These are phyloP conservation scores for Bonia amplexicaulis DNA, from an alignment of 176 grass and related monocot species.

Conservation along the genomic window DNA sequence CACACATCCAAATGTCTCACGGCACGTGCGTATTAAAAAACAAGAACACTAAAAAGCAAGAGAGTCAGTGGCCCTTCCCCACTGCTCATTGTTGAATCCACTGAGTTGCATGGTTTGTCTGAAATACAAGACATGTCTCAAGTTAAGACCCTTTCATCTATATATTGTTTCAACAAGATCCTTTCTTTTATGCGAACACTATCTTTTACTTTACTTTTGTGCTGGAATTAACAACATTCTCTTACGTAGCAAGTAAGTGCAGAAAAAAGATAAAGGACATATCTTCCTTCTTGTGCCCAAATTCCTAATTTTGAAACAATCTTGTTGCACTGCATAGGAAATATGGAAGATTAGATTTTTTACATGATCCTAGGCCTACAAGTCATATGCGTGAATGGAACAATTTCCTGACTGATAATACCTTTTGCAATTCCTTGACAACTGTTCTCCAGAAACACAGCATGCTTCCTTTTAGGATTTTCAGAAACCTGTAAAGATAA, in stretches of 20 bases:
- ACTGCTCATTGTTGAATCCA: neutral
- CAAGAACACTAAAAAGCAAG: neutral
- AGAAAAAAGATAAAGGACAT: slow-evolving; percentile 32
- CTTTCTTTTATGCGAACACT: neutral
- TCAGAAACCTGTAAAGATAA: slow-evolving; percentile 40
- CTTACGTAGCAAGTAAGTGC: neutral
- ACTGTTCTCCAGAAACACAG: slow-evolving; percentile 29
- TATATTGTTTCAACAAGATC: neutral
- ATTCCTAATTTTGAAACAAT: slow-evolving; percentile 32
- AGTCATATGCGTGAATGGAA: neutral
- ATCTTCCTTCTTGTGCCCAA: slow-evolving; percentile 45
- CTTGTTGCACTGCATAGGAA: slow-evolving; percentile 34
- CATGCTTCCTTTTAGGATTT: slow-evolving; percentile 33
- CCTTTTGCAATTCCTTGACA: slow-evolving; percentile 31
- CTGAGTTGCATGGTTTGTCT: neutral
- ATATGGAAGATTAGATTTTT: slow-evolving; percentile 23
- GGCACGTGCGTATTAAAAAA: neutral
- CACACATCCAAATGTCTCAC: neutral
- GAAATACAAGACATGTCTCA: slow-evolving; percentile 4
- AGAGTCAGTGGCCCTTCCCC: neutral
- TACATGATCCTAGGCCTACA: neutral
- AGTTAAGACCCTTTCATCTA: neutral
- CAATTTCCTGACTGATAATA: slow-evolving; percentile 8
- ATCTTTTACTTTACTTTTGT: neutral
- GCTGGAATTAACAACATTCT: neutral